Evolutionary conservation across 306 rosid species (phyloP), one percentile per base, ranked within the genome.

Genomic region (Cucurbita maxima): DNA sequence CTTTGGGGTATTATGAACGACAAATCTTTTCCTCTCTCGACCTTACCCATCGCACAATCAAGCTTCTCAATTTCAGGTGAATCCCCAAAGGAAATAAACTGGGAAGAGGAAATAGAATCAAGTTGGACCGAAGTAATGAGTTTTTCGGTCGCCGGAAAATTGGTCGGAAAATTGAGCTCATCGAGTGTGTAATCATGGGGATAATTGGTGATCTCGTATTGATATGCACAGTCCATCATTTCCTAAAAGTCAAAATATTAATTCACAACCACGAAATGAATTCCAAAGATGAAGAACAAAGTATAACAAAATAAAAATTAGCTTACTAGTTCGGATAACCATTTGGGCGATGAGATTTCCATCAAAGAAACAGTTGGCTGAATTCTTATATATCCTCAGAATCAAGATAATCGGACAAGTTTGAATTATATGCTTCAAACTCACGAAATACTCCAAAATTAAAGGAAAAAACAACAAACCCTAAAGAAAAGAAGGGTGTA

Each of bases 251-350:
- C 5, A 36, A 15, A 71, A 67, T 5, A 57, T 8, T 3, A 20
- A 58, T 30, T 58, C 15, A 7, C 7, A 18, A 19, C 34, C 12
- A 56, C 3, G 15, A 0, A 36, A 5, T 22, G 10, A 50, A n/a
- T 50, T 50, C 18, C 54, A 7, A 8, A 22, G 41, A 40, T n/a
- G 8, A 58, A 12, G 10, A 34, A 36, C 41, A 13, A 11, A 30
- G 34, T 37, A 13, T 10, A 18, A 55, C 2, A 25, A 14, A 62
- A 62, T 6, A 16, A 40, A 5, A 5, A 30, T 13, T 36, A 70
- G 58, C 81, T 82, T 82, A 88, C 96, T 85, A 86, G 71, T 41
- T 89, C 87, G 8, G 84, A 83, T 57, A 87, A 72, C 89, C 87
- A 86, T 76, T 41, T 83, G 4, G 77, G 72, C 16, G 81, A 54